Evolutionary conservation across 2,329 filamentous ascomycete genomes (phyloP), one percentile per base, ranked within the genome.

Genomic region (Pyrenophora teres): DNA sequence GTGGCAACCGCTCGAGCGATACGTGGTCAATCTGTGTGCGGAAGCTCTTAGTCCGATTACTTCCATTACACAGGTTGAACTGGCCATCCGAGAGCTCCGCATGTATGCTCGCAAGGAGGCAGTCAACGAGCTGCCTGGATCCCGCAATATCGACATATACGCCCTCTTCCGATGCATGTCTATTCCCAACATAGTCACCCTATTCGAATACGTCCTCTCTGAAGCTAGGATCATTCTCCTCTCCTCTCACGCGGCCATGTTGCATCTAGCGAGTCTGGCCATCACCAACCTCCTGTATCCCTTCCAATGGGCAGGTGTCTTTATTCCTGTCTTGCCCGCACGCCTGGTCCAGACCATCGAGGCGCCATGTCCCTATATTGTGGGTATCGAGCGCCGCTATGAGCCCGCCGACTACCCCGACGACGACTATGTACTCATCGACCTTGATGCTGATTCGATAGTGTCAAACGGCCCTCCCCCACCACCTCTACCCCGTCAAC

Each of bases 161-260:
- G 90, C 92, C 8, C 80, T 99, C 8, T 99, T 99, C 79, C 83
- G 92, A 56, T 90, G 88, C 40, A 79, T 99, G 27, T 95, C 92
- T 2, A 86, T 97, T 47, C 89, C 92, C 46, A 97, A 99, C 73
- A 89, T 99, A 52, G 85, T 99, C 55, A 87, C 90, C 16, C 81
- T 99, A 18, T 92, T 97, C 69, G 94, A 99, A 78, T 97, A 93
- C 73, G 89, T 91, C 60, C 82, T 99, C 71, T 84, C 90, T 1
- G 94, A 99, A 77, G 94, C 92, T 38, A 89, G 93, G 52, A 97
- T 99, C 74, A 96, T 99, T 69, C 87, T 99, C 60, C 81, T 97
- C 16, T 97, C 94, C 7, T 96, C 92, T 1, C 92, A 99, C 72
- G 94, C 93, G 1, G 88, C 92, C 43, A 97, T 99, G 94, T 82